phyloP scores from a whole-genome alignment of 2,329 filamentous ascomycete species.

The Pseudonectria buxi region DNA sequence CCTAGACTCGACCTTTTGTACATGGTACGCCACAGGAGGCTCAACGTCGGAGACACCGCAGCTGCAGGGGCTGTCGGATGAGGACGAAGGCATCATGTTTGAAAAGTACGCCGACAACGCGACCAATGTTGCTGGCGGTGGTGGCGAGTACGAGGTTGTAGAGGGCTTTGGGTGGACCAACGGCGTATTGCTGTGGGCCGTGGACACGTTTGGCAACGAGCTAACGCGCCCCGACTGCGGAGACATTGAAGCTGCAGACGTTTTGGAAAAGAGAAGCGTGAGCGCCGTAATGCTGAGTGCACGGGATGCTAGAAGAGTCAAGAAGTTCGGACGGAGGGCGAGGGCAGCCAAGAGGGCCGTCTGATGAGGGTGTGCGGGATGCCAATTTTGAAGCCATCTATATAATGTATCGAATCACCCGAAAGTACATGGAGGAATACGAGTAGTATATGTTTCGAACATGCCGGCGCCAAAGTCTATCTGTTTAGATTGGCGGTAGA shows the following conservation, averaged over 20 bases:
- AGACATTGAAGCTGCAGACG: slow-evolving; percentile 37
- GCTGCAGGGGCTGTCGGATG: slow-evolving; percentile 37
- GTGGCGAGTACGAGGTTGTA: slow-evolving; percentile 63
- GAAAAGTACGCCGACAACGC: slow-evolving; percentile 60
- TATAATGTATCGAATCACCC: too few relatives aligned
- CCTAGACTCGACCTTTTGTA: slow-evolving; percentile 61
- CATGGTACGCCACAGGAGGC: slow-evolving; percentile 62
- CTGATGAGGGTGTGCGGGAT: slow-evolving; percentile 2
- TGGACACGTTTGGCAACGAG: slow-evolving; percentile 52
- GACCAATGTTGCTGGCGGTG: slow-evolving; percentile 54
- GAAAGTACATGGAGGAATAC: too few relatives aligned
- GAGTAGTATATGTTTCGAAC: too few relatives aligned
- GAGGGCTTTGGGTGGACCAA: slow-evolving; percentile 68
- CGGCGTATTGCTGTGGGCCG: slow-evolving; percentile 60
- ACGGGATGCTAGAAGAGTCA: slow-evolving; percentile 41
- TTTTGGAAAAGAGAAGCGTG: slow-evolving; percentile 26
- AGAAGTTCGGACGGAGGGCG: slow-evolving; percentile 35
- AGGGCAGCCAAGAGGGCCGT: slow-evolving; percentile 8
- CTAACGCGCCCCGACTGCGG: slow-evolving; percentile 51
- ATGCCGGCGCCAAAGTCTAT: too few relatives aligned
- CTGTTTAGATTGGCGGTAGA: too few relatives aligned
- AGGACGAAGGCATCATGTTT: slow-evolving; percentile 55
- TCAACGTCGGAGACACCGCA: slow-evolving; percentile 46
- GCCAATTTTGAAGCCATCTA: slow-evolving; percentile 5
- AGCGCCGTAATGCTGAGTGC: slow-evolving; percentile 40